Evolutionary conservation across 2,329 filamentous ascomycete species (phyloP), one percentile per base, ranked within the genome.

Genomic region (Lecanicillium sp.): DNA sequence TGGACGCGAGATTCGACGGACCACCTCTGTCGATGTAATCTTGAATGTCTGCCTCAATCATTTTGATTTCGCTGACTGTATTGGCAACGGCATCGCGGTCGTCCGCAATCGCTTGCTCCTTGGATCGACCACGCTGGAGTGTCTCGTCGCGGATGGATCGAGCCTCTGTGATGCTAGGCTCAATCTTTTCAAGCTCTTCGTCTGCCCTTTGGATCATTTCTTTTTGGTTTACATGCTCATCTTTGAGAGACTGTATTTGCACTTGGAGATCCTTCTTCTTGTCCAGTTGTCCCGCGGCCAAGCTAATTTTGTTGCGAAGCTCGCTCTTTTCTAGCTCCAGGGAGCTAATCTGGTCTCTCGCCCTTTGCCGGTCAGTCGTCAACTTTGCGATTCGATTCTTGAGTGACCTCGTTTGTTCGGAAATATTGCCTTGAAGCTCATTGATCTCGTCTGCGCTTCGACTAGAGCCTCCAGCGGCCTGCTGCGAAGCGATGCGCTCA

Each of bases 401-500:
- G 19, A 79, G 62, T 17, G 64, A 63, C 39, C 81, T 77, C 47
- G 79, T 72, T 53, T 85, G 78, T 44, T 88, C 85, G 15, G 74
- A 74, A 40, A 81, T 71, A 14, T 66, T 62, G 34, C 78, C 77
- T 44, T 88, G 77, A 34, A 88, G 77, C 38, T 85, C 80, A 50
- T 92, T 84, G 38, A 97, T 88, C 48, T 92, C 85, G 39, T 94
- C 85, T 6, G 87, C 73, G 20, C 84, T 85, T 45, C 86, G 78
- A 12, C 77, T 74, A 9, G 71, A 59, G 18, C 72, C 69, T 12
- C 79, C 73, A 42, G 81, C 76, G 52, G 83, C 79, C 54, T 96
- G 84, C 49, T 88, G 87, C 8, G 79, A 79, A 42, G 77, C 71
- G 36, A 95, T 74, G 39, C 84, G 79, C 40, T 82, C 71, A 36